Conservation (phyloP, 306 rosid genomes). For the Fragaria iinumae region DNA sequence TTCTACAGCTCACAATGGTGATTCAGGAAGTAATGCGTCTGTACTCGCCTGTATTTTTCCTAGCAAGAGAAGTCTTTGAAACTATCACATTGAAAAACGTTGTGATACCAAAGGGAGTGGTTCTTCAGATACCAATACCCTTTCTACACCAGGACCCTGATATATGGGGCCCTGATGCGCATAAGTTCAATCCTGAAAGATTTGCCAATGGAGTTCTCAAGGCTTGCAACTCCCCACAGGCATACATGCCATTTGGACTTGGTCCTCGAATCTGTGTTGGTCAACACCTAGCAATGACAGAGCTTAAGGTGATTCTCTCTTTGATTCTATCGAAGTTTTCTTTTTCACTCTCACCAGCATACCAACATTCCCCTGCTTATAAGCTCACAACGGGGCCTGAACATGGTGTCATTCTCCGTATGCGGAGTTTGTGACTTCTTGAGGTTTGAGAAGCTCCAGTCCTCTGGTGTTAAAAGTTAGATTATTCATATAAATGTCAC, state of each 20-base stretch:
- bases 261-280: conserved; percentile 58
- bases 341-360: conserved; percentile 17
- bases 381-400: conserved; percentile 27
- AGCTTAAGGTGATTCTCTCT: conserved; percentile 47
- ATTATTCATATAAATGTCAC: neutral
- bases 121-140: conserved; percentile 40
- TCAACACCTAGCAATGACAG: conserved; percentile 52
- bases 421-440: neutral
- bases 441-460: neutral
- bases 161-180: conserved; percentile 60
- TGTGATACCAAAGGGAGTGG: conserved; percentile 51
- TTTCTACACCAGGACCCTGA: conserved; percentile 40
- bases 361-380: conserved; percentile 28
- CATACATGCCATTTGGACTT: conserved; percentile 53
- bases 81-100: conserved; percentile 42
- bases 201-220: conserved; percentile 47
- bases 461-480: neutral
- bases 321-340: conserved; percentile 31
- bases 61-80: conserved; percentile 36
- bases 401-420: conserved; percentile 24
- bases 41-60: conserved; percentile 38
- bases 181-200: conserved; percentile 56
- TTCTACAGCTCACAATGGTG: conserved; percentile 56
- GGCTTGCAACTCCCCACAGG: conserved; percentile 52
- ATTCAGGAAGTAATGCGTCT: conserved; percentile 63